Evolutionary conservation across 2,329 filamentous ascomycete species (phyloP), one percentile per base, ranked within the genome.

Genomic region (Diaporthe velutina): DNA sequence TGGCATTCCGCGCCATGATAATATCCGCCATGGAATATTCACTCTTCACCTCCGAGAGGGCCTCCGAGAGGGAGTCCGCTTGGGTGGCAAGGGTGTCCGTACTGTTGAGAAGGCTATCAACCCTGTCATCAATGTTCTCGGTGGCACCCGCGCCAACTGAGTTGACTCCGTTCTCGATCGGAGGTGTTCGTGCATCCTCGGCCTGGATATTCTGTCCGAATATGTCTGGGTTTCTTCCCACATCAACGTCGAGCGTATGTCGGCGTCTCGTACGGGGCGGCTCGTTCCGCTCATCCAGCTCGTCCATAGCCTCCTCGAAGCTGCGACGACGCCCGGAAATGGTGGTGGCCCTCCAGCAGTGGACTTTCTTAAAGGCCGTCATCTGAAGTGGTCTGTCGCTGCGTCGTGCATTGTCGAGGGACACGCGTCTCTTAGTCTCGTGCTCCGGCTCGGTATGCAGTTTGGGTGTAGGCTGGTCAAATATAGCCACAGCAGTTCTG

Each of bases 151-250:
- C 15, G 33, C n/a, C 57, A 38, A 42, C 5, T 13, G 38, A 28
- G 35, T 22, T 40, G 19, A 12, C 15, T n/a, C 33, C 55, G 22
- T 60, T 60, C 33, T 60, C 55, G 33, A 60, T 38, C 19, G 33
- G 33, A 40, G 55, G 12, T 22, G 33, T 5, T 60, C 4, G 55
- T 40, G 33, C 12, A 15, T 60, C 22, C 33, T n/a, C 33, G 35
- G 35, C 35, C 35, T 60, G 35, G 12, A 15, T 60, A 12, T 25
- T 42, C 50, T 76, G 74, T 4, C 80, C 80, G 60, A 84, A 84
- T 3, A 84, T 83, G 73, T 84, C 81, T 1, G 82, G 77, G 42
- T 82, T 82, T 6, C 76, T 78, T 35, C 81, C 80, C 19, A 81
- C 80, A 55, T 84, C 83, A 22, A 84, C 79, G 50, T 80, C 78